A percentile compares a stretch with the other conserved stretches of the same genome.
phyloP scores from a whole-genome alignment of 768 basidiomycete genomes.

The Hebeloma cylindrosporum region DNA sequence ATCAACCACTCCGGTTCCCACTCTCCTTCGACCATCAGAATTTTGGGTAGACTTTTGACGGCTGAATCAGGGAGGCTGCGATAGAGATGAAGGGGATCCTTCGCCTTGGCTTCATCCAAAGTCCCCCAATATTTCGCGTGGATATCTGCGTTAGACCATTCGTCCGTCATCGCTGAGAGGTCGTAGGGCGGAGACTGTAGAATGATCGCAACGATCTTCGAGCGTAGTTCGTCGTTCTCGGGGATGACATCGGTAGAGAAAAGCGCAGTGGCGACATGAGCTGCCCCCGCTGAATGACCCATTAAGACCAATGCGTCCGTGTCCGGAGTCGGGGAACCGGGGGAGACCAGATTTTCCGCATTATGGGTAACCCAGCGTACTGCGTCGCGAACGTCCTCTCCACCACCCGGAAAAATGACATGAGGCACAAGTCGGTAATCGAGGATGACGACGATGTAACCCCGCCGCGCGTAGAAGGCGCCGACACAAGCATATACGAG shows the following conservation, averaged over 20 bases:
- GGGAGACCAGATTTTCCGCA: slow-evolving; percentile 27
- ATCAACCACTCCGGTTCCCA: slow-evolving; percentile 50
- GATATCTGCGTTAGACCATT: slow-evolving; percentile 26
- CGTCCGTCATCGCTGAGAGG: slow-evolving; percentile 26
- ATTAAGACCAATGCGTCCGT: slow-evolving; percentile 44
- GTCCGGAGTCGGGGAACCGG: slow-evolving; percentile 37
- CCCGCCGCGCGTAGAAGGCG: slow-evolving; percentile 58
- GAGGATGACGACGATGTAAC: slow-evolving; percentile 63
- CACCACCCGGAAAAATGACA: slow-evolving; percentile 53
- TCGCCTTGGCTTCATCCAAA: slow-evolving; percentile 34
- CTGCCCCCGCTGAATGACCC: slow-evolving; percentile 65
- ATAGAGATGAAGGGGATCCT: slow-evolving; percentile 44
- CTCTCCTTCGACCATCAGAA: slow-evolving; percentile 52
- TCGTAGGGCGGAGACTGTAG: slow-evolving; percentile 48
- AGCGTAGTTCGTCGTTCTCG: slow-evolving; percentile 26
- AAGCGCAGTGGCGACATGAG: slow-evolving; percentile 46
- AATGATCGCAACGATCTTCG: slow-evolving; percentile 44
- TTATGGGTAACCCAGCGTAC: slow-evolving; percentile 51
- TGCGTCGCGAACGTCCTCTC: slow-evolving; percentile 61
- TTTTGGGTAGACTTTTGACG: slow-evolving; percentile 42
- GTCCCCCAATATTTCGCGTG: slow-evolving; percentile 41
- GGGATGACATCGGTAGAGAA: slow-evolving; percentile 38
- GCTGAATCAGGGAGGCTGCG: slow-evolving; percentile 32
- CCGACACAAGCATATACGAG: slow-evolving; percentile 59
- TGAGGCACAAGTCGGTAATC: slow-evolving; percentile 67